A percentile compares a stretch with the other conserved stretches of the same genome.
Conservation (phyloP, 2,329 filamentous ascomycete genomes). For the Podosphaera xanthii region DNA sequence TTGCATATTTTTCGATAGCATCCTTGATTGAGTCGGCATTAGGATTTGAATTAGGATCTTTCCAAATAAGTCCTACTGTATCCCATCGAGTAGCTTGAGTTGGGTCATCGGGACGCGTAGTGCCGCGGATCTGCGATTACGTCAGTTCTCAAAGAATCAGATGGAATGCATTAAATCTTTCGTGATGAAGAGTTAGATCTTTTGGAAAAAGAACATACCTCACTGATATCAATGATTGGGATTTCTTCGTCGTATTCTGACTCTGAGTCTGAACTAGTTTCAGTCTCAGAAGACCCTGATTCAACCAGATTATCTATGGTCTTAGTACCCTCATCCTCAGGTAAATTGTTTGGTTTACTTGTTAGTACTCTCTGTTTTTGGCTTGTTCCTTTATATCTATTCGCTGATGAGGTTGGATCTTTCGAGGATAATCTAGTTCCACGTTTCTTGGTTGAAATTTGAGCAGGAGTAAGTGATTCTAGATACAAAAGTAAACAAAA, state of each 20-base stretch:
- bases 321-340: slow-evolving; percentile 8
- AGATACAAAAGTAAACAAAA: slow-evolving; percentile 7
- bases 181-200: neutral
- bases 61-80: slow-evolving; percentile 28
- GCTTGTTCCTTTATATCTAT: slow-evolving; percentile 13
- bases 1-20: slow-evolving; percentile 15
- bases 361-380: slow-evolving; percentile 6
- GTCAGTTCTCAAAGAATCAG: slow-evolving; percentile 1
- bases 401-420: slow-evolving; percentile 7
- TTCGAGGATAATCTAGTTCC: slow-evolving; percentile 7
- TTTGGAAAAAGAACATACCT: slow-evolving; percentile 9
- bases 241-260: slow-evolving; percentile 16
- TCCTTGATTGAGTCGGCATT: slow-evolving; percentile 11
- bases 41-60: slow-evolving; percentile 15
- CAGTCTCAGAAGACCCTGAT: slow-evolving; percentile 15
- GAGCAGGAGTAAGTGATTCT: slow-evolving; percentile 9
- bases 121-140: slow-evolving; percentile 11
- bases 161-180: neutral
- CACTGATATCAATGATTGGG: slow-evolving; percentile 11
- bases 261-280: slow-evolving; percentile 15
- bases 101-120: slow-evolving; percentile 19
- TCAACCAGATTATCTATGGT: slow-evolving; percentile 11
- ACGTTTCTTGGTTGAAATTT: slow-evolving; percentile 8
- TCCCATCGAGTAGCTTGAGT: slow-evolving; percentile 30
- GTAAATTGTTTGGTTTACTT: slow-evolving; percentile 7